A percentile compares a stretch with the other conserved stretches of the same genome.
These are phyloP conservation scores for Dacryopinax primogenitus DNA, from an alignment of 768 basidiomycete species.

Conservation along the genomic window DNA sequence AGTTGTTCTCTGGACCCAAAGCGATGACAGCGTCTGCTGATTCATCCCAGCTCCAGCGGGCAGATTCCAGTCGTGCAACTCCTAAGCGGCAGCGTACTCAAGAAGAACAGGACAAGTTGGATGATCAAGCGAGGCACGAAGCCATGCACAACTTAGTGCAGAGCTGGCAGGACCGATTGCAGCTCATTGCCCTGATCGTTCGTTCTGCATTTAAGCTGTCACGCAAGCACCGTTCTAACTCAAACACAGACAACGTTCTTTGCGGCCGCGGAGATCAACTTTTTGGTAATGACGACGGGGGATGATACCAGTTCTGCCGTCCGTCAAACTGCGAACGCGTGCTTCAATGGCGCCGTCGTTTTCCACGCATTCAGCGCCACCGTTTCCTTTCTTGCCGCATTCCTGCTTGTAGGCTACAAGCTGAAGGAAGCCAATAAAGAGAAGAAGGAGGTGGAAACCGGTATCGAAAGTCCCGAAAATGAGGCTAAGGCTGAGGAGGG, in stretches of 20 bases:
- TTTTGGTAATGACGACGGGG: constrained; percentile 35
- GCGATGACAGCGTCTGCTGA: too few relatives aligned
- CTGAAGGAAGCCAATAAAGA: constrained; percentile 39
- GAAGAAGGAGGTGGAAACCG: constrained; percentile 19
- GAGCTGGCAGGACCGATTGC: constrained; percentile 51
- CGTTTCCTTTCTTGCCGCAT: constrained; percentile 42
- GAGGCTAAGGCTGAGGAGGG: background rate
- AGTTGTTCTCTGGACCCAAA: background rate
- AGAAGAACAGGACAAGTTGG: constrained; percentile 37
- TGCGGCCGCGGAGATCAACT: constrained; percentile 43
- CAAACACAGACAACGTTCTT: constrained; percentile 47
- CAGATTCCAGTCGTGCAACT: background rate
- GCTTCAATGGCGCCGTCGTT: constrained; percentile 41
- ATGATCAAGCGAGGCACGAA: constrained; percentile 34
- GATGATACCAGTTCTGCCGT: constrained; percentile 11
- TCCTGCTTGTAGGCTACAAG: constrained; percentile 44
- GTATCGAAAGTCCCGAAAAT: constrained; percentile 17
- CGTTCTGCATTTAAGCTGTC: background rate
- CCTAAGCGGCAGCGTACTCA: constrained; percentile 27
- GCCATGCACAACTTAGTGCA: constrained; percentile 42
- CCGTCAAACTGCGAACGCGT: constrained; percentile 30
- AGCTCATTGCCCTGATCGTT: constrained; percentile 46
- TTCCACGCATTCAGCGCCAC: constrained; percentile 40
- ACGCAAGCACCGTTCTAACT: background rate
- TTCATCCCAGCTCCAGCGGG: background rate